phyloP scores from a whole-genome alignment of 2,329 filamentous ascomycete species.

The Trichoderma gracile region DNA sequence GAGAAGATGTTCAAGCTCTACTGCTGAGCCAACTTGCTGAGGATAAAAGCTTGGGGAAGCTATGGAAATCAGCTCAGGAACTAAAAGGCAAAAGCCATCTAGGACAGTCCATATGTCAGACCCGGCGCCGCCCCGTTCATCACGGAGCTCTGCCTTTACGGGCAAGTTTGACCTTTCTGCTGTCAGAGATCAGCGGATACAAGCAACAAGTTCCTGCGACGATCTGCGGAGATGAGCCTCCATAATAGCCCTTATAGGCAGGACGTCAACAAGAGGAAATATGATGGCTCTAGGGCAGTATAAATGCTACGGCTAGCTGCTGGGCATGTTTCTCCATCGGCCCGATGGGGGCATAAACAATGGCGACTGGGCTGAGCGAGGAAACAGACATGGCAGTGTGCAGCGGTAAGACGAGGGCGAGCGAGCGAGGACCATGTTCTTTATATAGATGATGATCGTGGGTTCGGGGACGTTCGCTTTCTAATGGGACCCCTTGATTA shows the following conservation, averaged over 20 bases:
- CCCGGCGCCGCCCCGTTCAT: constrained; percentile 3
- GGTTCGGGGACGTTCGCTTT: background rate
- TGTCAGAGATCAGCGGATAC: constrained; percentile 19
- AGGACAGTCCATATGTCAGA: too few relatives aligned
- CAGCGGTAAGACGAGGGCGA: background rate
- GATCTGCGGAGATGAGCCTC: constrained; percentile 3
- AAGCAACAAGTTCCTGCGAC: background rate
- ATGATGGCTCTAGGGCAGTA: background rate
- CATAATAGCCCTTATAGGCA: background rate
- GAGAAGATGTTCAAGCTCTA: too few relatives aligned
- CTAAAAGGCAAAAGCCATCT: too few relatives aligned
- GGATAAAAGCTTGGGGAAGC: too few relatives aligned
- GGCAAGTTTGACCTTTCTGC: background rate
- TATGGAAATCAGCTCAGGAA: too few relatives aligned
- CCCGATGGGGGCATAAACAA: constrained; percentile 13
- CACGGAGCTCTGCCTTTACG: constrained; percentile 5
- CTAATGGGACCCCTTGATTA: background rate
- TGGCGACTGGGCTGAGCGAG: background rate
- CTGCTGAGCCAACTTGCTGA: too few relatives aligned
- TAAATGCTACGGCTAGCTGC: background rate
- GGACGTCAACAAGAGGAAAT: background rate
- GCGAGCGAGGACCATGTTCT: constrained; percentile 3
- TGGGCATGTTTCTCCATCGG: background rate
- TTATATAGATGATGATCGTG: constrained; percentile 8
- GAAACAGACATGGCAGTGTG: background rate